Conservation (phyloP, 164 flowering plant genomes). For the Santalum album region DNA sequence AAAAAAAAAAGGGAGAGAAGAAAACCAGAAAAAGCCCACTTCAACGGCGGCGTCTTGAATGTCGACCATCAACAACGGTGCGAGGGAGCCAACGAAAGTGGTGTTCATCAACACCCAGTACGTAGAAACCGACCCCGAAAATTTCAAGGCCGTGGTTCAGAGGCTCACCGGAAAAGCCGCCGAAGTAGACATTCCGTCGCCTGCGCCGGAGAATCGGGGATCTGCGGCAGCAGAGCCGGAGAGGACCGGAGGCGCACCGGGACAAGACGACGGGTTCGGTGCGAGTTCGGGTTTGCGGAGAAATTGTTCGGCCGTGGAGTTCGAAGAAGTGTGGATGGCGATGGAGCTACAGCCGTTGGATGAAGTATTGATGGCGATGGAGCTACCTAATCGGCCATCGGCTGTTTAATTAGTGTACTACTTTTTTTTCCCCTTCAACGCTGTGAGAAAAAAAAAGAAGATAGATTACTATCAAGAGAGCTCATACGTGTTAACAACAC, state of each 20-base stretch:
- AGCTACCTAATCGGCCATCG: slow-evolving; percentile 14
- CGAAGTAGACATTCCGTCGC: neutral
- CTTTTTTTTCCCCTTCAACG: no score
- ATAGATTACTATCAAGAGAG: no score
- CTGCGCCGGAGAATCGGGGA: neutral
- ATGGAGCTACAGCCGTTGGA: slow-evolving; percentile 34
- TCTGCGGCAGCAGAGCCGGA: neutral
- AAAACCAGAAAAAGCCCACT: neutral
- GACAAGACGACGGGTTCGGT: neutral
- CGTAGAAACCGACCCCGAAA: slow-evolving; percentile 36
- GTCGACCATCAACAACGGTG: neutral
- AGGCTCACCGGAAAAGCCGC: slow-evolving; percentile 59
- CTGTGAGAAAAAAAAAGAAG: no score
- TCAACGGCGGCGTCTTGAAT: neutral
- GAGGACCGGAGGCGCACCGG: neutral
- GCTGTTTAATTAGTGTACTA: neutral
- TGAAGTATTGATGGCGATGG: slow-evolving; percentile 25
- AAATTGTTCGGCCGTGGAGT: slow-evolving; percentile 23
- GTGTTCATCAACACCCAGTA: slow-evolving; percentile 38
- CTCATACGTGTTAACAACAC: no score
- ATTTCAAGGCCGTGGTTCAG: slow-evolving; percentile 68
- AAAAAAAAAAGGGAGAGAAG: no score
- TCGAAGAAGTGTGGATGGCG: slow-evolving; percentile 26
- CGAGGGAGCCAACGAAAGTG: slow-evolving; percentile 23
- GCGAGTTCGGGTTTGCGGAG: slow-evolving; percentile 4